A percentile compares a stretch with the other conserved stretches of the same genome.
phyloP scores from a whole-genome alignment of 306 rosid genomes.

The Quercus mongolica region DNA sequence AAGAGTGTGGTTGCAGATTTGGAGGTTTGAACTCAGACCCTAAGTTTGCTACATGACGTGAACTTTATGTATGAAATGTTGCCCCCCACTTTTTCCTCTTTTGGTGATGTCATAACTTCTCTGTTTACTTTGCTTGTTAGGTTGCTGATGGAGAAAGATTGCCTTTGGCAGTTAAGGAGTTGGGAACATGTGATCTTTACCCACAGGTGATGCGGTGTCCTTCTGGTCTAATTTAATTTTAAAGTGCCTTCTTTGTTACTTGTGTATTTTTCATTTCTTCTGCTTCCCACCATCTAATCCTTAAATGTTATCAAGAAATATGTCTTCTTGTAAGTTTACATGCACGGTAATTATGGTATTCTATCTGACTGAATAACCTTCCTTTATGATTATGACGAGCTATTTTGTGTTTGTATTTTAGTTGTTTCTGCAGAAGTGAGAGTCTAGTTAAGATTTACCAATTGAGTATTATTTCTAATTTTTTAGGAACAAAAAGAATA shows the following conservation, averaged over 20 bases:
- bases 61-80: slow-evolving; percentile 1
- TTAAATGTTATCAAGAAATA: neutral
- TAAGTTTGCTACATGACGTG: slow-evolving; percentile 3
- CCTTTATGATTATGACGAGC: neutral
- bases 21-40: slow-evolving; percentile 56
- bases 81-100: neutral
- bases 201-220: slow-evolving; percentile 66
- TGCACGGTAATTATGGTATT: neutral
- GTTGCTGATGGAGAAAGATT: slow-evolving; percentile 96
- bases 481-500: neutral
- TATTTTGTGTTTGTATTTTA: neutral
- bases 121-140: slow-evolving; percentile 39
- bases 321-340: slow-evolving; percentile 8
- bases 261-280: neutral
- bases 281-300: slow-evolving; percentile 2
- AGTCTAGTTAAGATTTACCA: neutral
- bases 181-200: slow-evolving; percentile 99
- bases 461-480: neutral
- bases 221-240: slow-evolving; percentile 19
- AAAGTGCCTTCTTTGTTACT: slow-evolving; percentile 3
- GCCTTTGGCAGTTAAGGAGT: slow-evolving; percentile 92
- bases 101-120: slow-evolving; percentile 9
- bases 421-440: neutral
- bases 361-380: neutral
- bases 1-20: slow-evolving; percentile 90